A percentile compares a stretch with the other conserved stretches of the same genome.
These are phyloP conservation scores for Picochlorum sp. DNA, from an alignment of 139 green algal species.

Conservation along the genomic window DNA sequence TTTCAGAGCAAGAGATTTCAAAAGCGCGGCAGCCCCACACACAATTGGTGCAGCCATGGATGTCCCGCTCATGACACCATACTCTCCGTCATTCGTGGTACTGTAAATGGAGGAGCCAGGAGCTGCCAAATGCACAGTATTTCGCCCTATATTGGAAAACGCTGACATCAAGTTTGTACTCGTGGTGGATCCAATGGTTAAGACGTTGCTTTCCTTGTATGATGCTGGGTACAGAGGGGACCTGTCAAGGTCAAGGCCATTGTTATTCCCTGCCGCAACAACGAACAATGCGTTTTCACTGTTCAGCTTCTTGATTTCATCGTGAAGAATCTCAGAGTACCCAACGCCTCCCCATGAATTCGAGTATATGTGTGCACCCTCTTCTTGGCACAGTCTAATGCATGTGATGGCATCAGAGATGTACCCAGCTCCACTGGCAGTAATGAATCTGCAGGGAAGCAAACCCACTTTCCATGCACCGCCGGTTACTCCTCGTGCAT, in stretches of 20 bases:
- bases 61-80: conserved; percentile 57
- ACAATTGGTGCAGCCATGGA: conserved; percentile 79
- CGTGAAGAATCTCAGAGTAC: conserved; percentile 16
- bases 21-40: conserved; percentile 46
- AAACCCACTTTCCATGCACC: conserved; percentile 18
- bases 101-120: conserved; percentile 25
- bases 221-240: conserved; percentile 23
- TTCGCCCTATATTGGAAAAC: conserved; percentile 23
- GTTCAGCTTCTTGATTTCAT: conserved; percentile 15
- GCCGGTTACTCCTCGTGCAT: conserved; percentile 14
- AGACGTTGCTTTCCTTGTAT: conserved; percentile 21
- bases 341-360: conserved; percentile 36
- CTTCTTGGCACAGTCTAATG: conserved; percentile 19
- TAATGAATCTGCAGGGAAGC: conserved; percentile 30
- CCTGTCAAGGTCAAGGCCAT: conserved; percentile 24
- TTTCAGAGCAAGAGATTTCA: conserved; percentile 34
- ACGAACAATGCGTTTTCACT: conserved; percentile 28
- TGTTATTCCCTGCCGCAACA: conserved; percentile 31
- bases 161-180: conserved; percentile 5
- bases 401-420: conserved; percentile 36
- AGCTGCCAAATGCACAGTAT: conserved; percentile 21
- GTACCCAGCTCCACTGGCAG: conserved; percentile 19
- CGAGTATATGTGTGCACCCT: conserved; percentile 26
- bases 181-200: conserved; percentile 24
- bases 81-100: conserved; percentile 15